A percentile compares a stretch with the other conserved stretches of the same genome.
These are phyloP conservation scores for Omphalotus guepiniiformis DNA, from an alignment of 768 basidiomycete species.

Conservation along the genomic window DNA sequence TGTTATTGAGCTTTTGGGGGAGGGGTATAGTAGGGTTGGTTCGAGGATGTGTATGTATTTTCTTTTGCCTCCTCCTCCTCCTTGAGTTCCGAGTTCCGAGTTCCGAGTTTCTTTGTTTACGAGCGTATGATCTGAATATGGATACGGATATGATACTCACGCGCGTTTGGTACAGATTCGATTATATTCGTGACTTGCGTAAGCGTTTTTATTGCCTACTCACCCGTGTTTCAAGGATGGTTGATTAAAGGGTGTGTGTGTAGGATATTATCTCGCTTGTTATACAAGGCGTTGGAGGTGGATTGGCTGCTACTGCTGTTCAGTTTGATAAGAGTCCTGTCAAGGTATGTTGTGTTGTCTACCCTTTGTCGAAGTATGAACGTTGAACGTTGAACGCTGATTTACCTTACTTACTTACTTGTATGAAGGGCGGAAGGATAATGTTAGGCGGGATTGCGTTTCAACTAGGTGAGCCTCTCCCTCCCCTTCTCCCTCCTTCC, in stretches of 20 bases:
- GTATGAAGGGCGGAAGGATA: conserved; percentile 1
- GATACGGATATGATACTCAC: too few relatives aligned
- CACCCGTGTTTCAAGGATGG: too few relatives aligned
- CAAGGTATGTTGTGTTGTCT: neutral
- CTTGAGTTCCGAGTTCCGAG: too few relatives aligned
- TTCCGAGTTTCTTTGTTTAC: too few relatives aligned
- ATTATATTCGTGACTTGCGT: neutral
- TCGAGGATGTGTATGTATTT: conserved; percentile 30
- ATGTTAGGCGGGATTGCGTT: conserved; percentile 8
- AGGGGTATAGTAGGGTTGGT: conserved; percentile 31
- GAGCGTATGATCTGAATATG: too few relatives aligned
- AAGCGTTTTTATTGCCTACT: too few relatives aligned
- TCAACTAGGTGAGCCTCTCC: neutral
- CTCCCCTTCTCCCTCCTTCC: neutral
- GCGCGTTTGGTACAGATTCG: neutral
- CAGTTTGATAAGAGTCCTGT: neutral
- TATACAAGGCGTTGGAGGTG: conserved; percentile 7
- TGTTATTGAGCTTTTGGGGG: conserved; percentile 31
- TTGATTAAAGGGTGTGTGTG: too few relatives aligned
- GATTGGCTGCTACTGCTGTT: conserved; percentile 1
- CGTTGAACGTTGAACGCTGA: too few relatives aligned
- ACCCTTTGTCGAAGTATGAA: neutral
- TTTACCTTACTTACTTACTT: neutral
- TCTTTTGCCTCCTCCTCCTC: neutral
- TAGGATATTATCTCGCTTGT: conserved; percentile 6